A percentile compares a stretch with the other conserved stretches of the same genome.
Conservation (phyloP, 345 rosid species). For the Clarkia xantiana region DNA sequence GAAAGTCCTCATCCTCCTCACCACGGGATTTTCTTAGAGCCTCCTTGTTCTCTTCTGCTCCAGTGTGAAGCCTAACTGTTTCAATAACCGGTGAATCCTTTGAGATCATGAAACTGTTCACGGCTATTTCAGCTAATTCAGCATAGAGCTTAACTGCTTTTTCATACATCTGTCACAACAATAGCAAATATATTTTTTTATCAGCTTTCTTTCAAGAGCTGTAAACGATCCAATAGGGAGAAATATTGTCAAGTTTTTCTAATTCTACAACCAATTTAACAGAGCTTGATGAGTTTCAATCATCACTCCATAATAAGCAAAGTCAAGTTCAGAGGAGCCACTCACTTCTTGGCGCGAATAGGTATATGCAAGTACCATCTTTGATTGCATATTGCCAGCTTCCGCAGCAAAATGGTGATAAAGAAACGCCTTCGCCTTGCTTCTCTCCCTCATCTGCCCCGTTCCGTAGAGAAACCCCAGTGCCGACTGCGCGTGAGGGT, state of each 20-base stretch:
- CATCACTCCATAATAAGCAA: too few relatives aligned
- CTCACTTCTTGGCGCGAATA: conserved; percentile 85
- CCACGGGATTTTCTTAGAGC: conserved; percentile 80
- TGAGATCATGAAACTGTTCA: conserved; percentile 77
- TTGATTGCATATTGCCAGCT: conserved; percentile 80
- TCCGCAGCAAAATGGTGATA: conserved; percentile 64
- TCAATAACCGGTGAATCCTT: conserved; percentile 86
- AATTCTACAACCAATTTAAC: too few relatives aligned
- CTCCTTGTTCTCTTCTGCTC: conserved; percentile 93
- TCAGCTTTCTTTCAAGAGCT: conserved; percentile 1
- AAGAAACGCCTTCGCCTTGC: conserved; percentile 57
- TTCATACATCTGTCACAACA: conserved; percentile 59
- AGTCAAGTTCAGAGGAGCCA: not conserved
- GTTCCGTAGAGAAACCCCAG: conserved; percentile 52
- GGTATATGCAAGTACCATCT: conserved; percentile 83
- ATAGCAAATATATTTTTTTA: conserved; percentile 3
- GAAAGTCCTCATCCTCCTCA: conserved; percentile 97
- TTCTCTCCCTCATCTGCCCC: conserved; percentile 63
- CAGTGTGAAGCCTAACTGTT: conserved; percentile 79
- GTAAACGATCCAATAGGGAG: not conserved
- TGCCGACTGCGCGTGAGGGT: conserved; percentile 64
- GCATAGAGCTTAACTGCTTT: conserved; percentile 73
- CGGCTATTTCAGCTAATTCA: conserved; percentile 81
- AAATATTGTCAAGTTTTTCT: too few relatives aligned
- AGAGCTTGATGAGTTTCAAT: too few relatives aligned